phyloP scores from a whole-genome alignment of 2,329 filamentous ascomycete genomes.

The Dryadomyces quercivorus region DNA sequence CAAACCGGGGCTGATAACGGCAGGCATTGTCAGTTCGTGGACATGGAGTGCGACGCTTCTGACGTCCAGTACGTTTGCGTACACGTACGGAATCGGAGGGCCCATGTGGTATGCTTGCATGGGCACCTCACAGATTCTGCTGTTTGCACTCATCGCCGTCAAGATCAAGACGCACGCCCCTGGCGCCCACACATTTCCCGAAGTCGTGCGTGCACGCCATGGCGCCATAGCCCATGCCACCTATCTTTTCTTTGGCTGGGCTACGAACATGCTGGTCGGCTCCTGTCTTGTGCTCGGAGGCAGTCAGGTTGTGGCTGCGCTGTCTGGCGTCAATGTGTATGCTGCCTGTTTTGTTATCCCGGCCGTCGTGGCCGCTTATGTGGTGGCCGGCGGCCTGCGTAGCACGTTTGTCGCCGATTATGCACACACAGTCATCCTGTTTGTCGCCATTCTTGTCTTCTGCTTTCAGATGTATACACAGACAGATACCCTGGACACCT shows the following conservation, averaged over 20 bases:
- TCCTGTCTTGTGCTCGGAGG: constrained; percentile 26
- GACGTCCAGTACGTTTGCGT: constrained; percentile 27
- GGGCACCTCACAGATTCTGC: constrained; percentile 26
- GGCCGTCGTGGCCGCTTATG: constrained; percentile 24
- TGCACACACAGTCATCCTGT: constrained; percentile 26
- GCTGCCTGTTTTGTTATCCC: constrained; percentile 27
- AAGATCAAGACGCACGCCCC: constrained; percentile 28
- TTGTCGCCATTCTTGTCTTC: constrained; percentile 25
- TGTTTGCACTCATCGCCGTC: constrained; percentile 27
- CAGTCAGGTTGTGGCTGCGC: constrained; percentile 23
- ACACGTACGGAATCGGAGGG: constrained; percentile 26
- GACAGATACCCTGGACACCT: constrained; percentile 19
- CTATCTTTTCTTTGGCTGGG: constrained; percentile 26
- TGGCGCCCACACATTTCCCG: constrained; percentile 28
- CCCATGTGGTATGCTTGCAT: constrained; percentile 29
- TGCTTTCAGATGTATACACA: constrained; percentile 19
- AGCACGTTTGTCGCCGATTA: constrained; percentile 30
- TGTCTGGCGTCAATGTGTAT: constrained; percentile 29
- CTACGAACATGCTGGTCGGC: constrained; percentile 28
- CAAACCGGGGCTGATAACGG: constrained; percentile 31
- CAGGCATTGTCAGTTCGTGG: constrained; percentile 35
- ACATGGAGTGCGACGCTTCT: constrained; percentile 34
- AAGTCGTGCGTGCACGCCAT: constrained; percentile 26
- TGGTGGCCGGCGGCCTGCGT: constrained; percentile 25
- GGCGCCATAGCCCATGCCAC: constrained; percentile 24